These are phyloP conservation scores for Seminavis robusta DNA, from an alignment of 108 stramenopile genomes.

Conservation along the genomic window DNA sequence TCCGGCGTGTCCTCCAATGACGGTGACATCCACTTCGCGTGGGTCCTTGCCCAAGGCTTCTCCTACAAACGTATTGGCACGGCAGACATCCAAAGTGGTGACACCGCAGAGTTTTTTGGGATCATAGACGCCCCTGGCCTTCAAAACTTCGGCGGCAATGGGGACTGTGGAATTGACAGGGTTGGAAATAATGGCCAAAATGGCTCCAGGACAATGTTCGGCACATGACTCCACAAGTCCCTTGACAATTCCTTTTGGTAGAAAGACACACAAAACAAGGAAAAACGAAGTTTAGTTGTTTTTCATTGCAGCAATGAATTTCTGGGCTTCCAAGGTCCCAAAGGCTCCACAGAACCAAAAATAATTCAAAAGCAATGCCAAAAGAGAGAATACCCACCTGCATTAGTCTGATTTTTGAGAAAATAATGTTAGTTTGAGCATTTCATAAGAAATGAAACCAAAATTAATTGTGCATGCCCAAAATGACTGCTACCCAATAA, in stretches of 20 bases:
- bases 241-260: slow-evolving; percentile 79
- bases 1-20: slow-evolving; percentile 99
- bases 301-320: too few relatives aligned
- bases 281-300: too few relatives aligned
- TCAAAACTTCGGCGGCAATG: slow-evolving; percentile 97
- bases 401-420: slow-evolving; percentile 13
- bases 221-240: slow-evolving; percentile 94
- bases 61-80: slow-evolving; percentile 98
- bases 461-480: too few relatives aligned
- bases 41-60: slow-evolving; percentile 87
- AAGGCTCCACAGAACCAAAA: too few relatives aligned
- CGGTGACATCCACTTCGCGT: slow-evolving; percentile 86
- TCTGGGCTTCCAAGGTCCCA: too few relatives aligned
- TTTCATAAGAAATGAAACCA: too few relatives aligned
- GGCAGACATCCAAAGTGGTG: slow-evolving; percentile 97
- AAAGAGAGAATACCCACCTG: slow-evolving; percentile 8
- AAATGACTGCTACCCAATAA: too few relatives aligned
- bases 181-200: slow-evolving; percentile 98
- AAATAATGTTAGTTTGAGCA: too few relatives aligned
- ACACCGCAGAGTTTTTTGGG: slow-evolving; percentile 95
- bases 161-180: slow-evolving; percentile 99
- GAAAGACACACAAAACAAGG: background rate
- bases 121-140: slow-evolving; percentile 94
- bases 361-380: too few relatives aligned
- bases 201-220: slow-evolving; percentile 91